Conservation (phyloP, 208 protist genomes). For the Herpetomonas tarakana region DNA sequence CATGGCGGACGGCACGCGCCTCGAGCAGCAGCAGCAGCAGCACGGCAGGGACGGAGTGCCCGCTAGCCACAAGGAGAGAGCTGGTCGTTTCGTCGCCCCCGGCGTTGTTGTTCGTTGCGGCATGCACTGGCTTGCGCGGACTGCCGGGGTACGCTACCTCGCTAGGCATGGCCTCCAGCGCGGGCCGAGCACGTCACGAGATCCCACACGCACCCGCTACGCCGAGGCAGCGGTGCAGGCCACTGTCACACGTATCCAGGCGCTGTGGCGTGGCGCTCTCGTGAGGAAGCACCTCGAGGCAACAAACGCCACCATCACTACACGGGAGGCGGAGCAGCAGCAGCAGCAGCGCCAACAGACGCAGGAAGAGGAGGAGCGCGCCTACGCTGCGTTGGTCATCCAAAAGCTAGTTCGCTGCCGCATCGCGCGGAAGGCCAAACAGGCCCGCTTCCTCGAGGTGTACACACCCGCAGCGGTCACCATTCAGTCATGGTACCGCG, state of each 20-base stretch:
- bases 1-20: conserved; percentile 9
- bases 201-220: background rate
- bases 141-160: conserved; percentile 37
- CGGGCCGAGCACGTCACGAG: background rate
- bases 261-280: conserved; percentile 27
- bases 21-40: conserved; percentile 16
- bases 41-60: background rate
- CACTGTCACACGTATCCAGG: conserved; percentile 25
- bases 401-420: background rate
- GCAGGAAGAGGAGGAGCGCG: conserved; percentile 19
- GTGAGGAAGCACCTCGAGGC: background rate
- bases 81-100: conserved; percentile 9
- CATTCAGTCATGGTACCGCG: conserved; percentile 61
- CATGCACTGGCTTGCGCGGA: conserved; percentile 41
- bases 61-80: background rate
- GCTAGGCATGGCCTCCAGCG: conserved; percentile 19
- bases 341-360: background rate
- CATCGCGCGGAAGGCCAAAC: background rate
- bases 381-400: conserved; percentile 57
- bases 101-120: conserved; percentile 33
- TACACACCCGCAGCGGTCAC: conserved; percentile 18
- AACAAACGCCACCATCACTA: background rate
- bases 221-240: background rate
- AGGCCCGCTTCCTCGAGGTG: conserved; percentile 4
- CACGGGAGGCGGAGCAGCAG: background rate